Percentiles rank a stretch among this genome's conserved stretches.
Evolutionary conservation across 306 rosid species (phyloP).

Genomic region (Ammopiptanthus mongolicus): DNA sequence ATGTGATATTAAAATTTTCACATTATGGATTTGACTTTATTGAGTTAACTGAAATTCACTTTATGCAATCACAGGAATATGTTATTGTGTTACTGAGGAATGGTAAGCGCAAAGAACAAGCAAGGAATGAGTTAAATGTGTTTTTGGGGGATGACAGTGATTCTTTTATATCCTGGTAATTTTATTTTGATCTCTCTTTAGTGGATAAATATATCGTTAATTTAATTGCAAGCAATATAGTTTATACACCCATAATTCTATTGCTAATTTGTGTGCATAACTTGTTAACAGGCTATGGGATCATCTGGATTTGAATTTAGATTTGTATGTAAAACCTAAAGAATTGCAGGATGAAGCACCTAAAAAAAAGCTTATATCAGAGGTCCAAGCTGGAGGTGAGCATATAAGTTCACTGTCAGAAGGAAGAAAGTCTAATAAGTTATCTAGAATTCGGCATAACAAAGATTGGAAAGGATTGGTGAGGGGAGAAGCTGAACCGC

Average conservation of each 20-base stretch:
- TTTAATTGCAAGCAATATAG: conserved; percentile 4
- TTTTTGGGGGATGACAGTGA: conserved; percentile 85
- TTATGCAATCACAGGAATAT: conserved; percentile 64
- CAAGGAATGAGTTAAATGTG: conserved; percentile 72
- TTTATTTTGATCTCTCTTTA: not conserved
- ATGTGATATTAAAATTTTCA: not conserved
- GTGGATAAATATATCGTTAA: not conserved
- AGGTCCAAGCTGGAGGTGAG: conserved; percentile 34
- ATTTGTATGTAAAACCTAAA: conserved; percentile 48
- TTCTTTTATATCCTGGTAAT: conserved; percentile 92
- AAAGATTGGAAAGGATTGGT: conserved; percentile 79
- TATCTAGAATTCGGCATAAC: conserved; percentile 55
- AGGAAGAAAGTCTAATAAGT: conserved; percentile 40
- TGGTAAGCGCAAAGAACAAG: conserved; percentile 81
- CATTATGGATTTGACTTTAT: conserved; percentile 17
- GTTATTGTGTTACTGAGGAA: conserved; percentile 86
- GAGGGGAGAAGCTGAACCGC: conserved; percentile 59
- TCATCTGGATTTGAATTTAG: conserved; percentile 63
- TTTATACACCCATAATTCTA: not conserved
- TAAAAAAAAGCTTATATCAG: conserved; percentile 35
- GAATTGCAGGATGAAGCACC: conserved; percentile 44
- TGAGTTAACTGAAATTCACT: conserved; percentile 5
- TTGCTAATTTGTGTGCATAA: conserved; percentile 4
- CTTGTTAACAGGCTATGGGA: conserved; percentile 80
- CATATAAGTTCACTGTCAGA: conserved; percentile 49